Evolutionary conservation across 257 asterid species (phyloP).

Genomic region (Lantana camara): DNA sequence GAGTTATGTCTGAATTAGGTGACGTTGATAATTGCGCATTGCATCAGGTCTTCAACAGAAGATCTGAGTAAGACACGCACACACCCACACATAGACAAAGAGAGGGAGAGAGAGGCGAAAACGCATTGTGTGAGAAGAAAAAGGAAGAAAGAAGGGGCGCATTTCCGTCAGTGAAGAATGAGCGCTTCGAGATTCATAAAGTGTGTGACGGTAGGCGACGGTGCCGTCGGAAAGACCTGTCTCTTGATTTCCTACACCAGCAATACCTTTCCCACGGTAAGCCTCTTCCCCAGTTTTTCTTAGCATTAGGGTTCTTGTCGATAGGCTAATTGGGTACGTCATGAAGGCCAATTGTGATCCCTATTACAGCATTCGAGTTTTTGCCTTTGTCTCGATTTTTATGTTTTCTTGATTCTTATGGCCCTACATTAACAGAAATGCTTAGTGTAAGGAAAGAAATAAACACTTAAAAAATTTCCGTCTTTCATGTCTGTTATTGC

Average conservation of each 20-base stretch:
- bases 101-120: conserved; percentile 2
- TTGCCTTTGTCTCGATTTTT: not conserved
- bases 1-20: conserved; percentile 32
- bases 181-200: conserved; percentile 72
- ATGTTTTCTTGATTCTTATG: conserved; percentile 5
- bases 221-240: conserved; percentile 72
- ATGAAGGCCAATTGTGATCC: not conserved
- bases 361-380: not conserved
- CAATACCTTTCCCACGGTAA: conserved; percentile 86
- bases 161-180: conserved; percentile 39
- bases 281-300: conserved; percentile 13
- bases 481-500: not conserved
- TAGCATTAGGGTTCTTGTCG: not conserved
- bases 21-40: conserved; percentile 19
- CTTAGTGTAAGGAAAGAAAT: not conserved
- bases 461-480: not conserved
- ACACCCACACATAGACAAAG: not conserved
- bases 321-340: not conserved
- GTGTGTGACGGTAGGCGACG: conserved; percentile 74
- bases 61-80: conserved; percentile 34
- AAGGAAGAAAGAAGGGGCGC: not conserved
- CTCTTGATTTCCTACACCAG: conserved; percentile 71
- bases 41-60: conserved; percentile 55
- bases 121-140: not conserved
- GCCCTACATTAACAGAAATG: conserved; percentile 12